Percentiles rank a stretch among this genome's conserved stretches.
These are phyloP conservation scores for Ceraceosorus guamensis DNA, from an alignment of 1,284 basidiomycete genomes.

Conservation along the genomic window DNA sequence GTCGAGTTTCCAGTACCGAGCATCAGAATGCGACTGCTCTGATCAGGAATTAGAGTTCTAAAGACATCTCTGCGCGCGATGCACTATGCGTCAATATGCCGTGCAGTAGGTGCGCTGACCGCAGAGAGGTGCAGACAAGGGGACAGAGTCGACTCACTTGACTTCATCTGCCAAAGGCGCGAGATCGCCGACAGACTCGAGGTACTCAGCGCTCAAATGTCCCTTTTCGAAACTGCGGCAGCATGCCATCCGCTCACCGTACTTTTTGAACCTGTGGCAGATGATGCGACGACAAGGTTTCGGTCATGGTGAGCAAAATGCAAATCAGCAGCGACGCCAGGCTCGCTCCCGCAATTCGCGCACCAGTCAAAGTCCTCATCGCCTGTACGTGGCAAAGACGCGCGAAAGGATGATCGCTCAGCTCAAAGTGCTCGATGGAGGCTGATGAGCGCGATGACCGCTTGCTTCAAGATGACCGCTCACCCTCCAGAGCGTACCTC, in stretches of 20 bases:
- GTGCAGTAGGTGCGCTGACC: neutral
- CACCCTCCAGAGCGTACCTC: constrained; percentile 24
- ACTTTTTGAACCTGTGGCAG: constrained; percentile 17
- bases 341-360: no score
- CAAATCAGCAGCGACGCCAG: no score
- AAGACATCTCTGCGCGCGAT: constrained; percentile 16
- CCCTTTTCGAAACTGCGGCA: neutral
- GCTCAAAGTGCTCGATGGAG: no score
- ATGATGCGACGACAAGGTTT: no score
- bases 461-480: neutral
- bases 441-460: no score
- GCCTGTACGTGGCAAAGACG: no score
- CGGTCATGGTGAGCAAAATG: no score
- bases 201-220: neutral
- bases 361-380: constrained; percentile 39
- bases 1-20: constrained; percentile 42
- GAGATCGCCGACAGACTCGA: neutral
- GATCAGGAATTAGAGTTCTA: constrained; percentile 25
- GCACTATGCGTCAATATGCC: neutral
- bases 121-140: neutral
- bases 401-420: no score
- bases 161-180: neutral
- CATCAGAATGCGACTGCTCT: constrained; percentile 32
- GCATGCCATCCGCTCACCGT: neutral
- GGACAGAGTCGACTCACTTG: neutral